phyloP scores from a whole-genome alignment of 495 filamentous ascomycete species.

The Penicillium antarcticum region DNA sequence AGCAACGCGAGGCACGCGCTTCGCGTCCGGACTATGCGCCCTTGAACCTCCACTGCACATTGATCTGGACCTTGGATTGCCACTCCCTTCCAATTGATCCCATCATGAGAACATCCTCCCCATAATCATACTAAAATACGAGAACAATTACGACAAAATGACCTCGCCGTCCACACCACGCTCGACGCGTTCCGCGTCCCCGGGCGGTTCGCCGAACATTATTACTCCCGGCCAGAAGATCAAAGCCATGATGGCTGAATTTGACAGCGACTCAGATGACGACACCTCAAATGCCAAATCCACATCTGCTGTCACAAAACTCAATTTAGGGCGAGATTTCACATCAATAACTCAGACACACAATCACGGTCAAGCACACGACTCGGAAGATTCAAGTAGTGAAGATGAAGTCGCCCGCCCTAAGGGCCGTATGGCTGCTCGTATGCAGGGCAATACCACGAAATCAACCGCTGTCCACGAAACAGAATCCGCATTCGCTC shows the following conservation, averaged over 20 bases:
- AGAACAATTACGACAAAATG: constrained; percentile 22
- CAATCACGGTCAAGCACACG: constrained; percentile 17
- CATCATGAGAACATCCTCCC: constrained; percentile 1
- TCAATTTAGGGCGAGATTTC: constrained; percentile 12
- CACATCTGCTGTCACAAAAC: not conserved
- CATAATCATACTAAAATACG: not conserved
- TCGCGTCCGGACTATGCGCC: constrained; percentile 26
- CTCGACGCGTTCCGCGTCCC: constrained; percentile 39
- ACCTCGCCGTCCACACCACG: constrained; percentile 42
- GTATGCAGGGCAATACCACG: constrained; percentile 49
- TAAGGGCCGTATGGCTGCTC: constrained; percentile 66
- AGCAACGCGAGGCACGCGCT: constrained; percentile 30
- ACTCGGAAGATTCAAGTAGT: constrained; percentile 31
- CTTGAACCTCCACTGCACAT: constrained; percentile 8
- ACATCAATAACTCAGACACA: constrained; percentile 4
- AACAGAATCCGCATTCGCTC: constrained; percentile 34
- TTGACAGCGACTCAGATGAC: constrained; percentile 57
- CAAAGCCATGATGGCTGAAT: constrained; percentile 61
- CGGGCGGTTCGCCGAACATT: constrained; percentile 33
- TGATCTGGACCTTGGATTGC: constrained; percentile 6
- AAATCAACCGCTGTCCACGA: constrained; percentile 2
- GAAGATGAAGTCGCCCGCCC: constrained; percentile 56
- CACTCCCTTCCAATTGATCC: constrained; percentile 1
- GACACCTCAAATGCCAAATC: constrained; percentile 31
- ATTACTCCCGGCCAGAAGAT: constrained; percentile 70